phyloP scores from a whole-genome alignment of 2,329 filamentous ascomycete genomes.

The Hysterium pulicare region DNA sequence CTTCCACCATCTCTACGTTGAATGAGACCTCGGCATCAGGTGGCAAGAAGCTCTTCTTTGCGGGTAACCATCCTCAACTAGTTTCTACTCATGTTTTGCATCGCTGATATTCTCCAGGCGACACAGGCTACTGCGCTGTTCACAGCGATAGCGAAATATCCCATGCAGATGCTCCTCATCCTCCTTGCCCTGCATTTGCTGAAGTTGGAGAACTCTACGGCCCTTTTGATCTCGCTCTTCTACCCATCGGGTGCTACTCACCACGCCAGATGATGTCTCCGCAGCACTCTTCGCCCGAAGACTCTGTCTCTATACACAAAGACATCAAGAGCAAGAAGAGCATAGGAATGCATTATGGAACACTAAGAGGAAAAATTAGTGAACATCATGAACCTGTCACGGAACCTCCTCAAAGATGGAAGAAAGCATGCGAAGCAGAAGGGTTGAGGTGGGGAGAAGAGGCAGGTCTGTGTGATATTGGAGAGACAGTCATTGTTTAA shows the following conservation, averaged over 20 bases:
- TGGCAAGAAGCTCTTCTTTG: conserved; percentile 44
- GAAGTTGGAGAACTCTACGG: conserved; percentile 47
- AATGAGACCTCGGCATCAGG: no score
- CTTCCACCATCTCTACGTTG: no score
- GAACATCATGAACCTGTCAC: conserved; percentile 49
- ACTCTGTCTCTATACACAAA: conserved; percentile 47
- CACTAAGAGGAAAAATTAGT: conserved; percentile 44
- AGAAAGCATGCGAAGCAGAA: conserved; percentile 41
- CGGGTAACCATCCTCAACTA: no score
- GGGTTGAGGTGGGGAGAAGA: conserved; percentile 38
- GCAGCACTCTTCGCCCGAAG: conserved; percentile 48
- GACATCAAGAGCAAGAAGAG: conserved; percentile 47
- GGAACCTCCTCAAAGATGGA: conserved; percentile 47
- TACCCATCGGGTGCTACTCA: conserved; percentile 49
- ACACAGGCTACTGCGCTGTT: conserved; percentile 48
- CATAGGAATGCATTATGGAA: conserved; percentile 53
- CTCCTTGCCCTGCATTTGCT: conserved; percentile 47
- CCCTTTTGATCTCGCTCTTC: conserved; percentile 48
- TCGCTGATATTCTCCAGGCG: no score
- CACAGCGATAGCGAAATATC: conserved; percentile 25
- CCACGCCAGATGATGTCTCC: conserved; percentile 44
- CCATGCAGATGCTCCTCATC: conserved; percentile 32
- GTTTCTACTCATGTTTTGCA: no score
- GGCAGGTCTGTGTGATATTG: conserved; percentile 43
- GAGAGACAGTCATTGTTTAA: conserved; percentile 45